phyloP scores from a whole-genome alignment of 2,329 filamentous ascomycete species.

The Alternaria conjuncta region DNA sequence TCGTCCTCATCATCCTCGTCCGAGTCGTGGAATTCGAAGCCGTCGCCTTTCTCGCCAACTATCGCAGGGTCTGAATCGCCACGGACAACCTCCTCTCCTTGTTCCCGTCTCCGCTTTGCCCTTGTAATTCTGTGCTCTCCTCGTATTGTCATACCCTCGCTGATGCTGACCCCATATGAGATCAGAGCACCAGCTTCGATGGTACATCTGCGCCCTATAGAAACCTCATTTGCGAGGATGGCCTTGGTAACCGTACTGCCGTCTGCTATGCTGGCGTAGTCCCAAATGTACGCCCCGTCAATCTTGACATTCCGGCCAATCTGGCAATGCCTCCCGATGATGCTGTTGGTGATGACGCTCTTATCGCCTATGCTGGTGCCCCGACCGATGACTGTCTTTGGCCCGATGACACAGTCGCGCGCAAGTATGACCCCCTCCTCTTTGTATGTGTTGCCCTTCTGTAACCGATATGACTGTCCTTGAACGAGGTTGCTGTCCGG shows the following conservation, averaged over 20 bases:
- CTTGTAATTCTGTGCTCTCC: constrained; percentile 55
- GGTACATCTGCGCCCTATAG: constrained; percentile 72
- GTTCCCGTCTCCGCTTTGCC: constrained; percentile 54
- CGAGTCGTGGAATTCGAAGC: constrained; percentile 64
- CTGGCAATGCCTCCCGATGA: constrained; percentile 82
- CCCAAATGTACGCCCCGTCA: constrained; percentile 85
- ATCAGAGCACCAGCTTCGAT: constrained; percentile 77
- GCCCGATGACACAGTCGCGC: constrained; percentile 71
- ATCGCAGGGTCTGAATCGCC: constrained; percentile 56
- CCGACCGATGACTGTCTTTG: constrained; percentile 76
- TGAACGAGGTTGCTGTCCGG: constrained; percentile 86
- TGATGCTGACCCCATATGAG: constrained; percentile 77
- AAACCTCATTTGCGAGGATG: constrained; percentile 75
- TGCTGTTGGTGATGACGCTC: constrained; percentile 73
- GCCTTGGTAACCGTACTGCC: constrained; percentile 72
- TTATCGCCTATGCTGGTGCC: constrained; percentile 77
- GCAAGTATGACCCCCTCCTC: constrained; percentile 79
- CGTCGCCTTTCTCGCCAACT: constrained; percentile 65
- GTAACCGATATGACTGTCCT: constrained; percentile 76
- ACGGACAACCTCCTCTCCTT: constrained; percentile 47
- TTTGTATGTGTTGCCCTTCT: constrained; percentile 74
- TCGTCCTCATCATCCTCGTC: constrained; percentile 70
- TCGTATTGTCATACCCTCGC: constrained; percentile 62
- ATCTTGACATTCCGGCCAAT: constrained; percentile 86
- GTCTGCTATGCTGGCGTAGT: constrained; percentile 79